Base-by-base conservation (phyloP, 495 filamentous ascomycete genomes). In the Trichoderma gamsii region DNA sequence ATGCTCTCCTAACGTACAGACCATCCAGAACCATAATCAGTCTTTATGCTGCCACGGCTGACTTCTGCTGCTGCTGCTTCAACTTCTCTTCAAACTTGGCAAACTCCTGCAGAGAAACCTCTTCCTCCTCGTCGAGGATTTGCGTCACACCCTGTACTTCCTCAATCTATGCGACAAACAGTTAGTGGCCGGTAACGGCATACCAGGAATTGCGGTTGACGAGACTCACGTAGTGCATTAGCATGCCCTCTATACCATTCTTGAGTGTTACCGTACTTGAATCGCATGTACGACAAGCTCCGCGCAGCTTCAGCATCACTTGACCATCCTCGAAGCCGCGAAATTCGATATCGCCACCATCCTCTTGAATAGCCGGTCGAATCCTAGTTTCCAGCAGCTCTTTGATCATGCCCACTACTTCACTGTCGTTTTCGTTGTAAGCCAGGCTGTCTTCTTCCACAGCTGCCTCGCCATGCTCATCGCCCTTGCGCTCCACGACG, bases 381-480 rank as follows among this genome's bases (percentile, higher is more conserved):
- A 99, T 96, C 65, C 95, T 81, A 25, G 96, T 99, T 79, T 99
- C 96, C 66, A 99, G 79, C n/a, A 99, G 79, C 79, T 99, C 95
- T 79, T 98, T 97, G 77, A 99, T 97, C 95, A 97, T 97, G 67
- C 91, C 88, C 35, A 98, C 88, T 12, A 97, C 92, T 77, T 99
- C 95, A 70, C 88, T 89, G 73, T 99, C 95, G 63, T 92, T 88
- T 72, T 94, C 92, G 71, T 92, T 85, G 74, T 90, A 96, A 52
- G 80, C 81, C 38, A 96, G 81, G 59, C 87, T 92, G 72, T 96
- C 90, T 71, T 86, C 82, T 27, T 86, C 80, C 35, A 64, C 74
- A 15, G 73, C 70, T 63, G 78, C 76, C 66, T 81, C 74, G 0
- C 46, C 74, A 18, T 41, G 68, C 0, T 69, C 72, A 18, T 80